Conservation (phyloP, 495 filamentous ascomycete species). For the Astrocystis sublimbata region DNA sequence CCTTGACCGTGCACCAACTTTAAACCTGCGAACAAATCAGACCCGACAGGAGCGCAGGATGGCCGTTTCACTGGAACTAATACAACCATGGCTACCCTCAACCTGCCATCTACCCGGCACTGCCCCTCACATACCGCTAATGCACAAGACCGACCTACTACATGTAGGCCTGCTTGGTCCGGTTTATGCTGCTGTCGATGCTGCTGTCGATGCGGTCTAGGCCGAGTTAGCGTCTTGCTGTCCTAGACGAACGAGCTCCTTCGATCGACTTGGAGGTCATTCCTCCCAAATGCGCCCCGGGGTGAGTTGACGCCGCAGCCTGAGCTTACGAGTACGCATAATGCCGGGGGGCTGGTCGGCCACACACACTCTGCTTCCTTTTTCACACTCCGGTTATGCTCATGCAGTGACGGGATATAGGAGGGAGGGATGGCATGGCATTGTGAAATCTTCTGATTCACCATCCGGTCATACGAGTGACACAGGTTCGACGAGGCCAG, state of each 20-base stretch:
- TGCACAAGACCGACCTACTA: not conserved
- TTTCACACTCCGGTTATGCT: not conserved
- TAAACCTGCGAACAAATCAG: not conserved
- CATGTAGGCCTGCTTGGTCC: not conserved
- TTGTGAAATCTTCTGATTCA: not conserved
- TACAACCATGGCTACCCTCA: no score
- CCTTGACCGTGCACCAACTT: not conserved
- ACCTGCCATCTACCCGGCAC: not conserved
- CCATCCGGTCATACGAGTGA: not conserved
- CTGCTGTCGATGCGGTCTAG: no score
- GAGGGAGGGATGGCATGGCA: not conserved
- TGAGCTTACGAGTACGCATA: not conserved
- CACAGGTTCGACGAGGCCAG: not conserved
- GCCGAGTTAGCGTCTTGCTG: slow-evolving; percentile 2
- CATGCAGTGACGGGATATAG: no score
- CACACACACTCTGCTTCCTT: not conserved
- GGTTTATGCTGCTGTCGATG: no score
- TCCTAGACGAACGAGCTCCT: not conserved
- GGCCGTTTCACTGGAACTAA: not conserved
- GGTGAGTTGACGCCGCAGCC: not conserved
- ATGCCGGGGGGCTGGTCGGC: no score
- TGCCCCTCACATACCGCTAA: not conserved
- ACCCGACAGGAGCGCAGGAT: not conserved
- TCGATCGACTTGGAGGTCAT: not conserved
- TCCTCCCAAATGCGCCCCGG: not conserved